Conservation (phyloP, 2,329 filamentous ascomycete genomes). For the Capronia epimyces region DNA sequence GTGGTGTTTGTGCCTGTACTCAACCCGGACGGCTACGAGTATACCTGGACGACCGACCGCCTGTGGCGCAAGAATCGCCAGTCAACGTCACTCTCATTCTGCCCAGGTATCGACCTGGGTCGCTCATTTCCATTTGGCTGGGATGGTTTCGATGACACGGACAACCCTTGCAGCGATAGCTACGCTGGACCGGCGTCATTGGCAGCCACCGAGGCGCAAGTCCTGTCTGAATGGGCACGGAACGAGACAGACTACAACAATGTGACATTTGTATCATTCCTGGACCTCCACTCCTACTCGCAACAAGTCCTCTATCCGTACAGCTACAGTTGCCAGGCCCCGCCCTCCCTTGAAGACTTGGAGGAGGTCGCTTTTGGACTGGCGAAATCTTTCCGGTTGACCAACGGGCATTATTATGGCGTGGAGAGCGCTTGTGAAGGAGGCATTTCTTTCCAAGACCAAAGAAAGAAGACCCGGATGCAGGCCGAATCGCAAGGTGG, state of each 20-base stretch:
- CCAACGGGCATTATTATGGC: constrained; percentile 67
- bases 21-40: constrained; percentile 92
- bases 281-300: constrained; percentile 92
- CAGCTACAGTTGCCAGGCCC: constrained; percentile 73
- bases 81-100: constrained; percentile 73
- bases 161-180: constrained; percentile 84
- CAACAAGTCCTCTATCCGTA: constrained; percentile 94
- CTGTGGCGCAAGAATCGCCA: constrained; percentile 95
- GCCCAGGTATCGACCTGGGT: constrained; percentile 82
- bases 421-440: constrained; percentile 84
- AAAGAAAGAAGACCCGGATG: constrained; percentile 37
- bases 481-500: constrained; percentile 72
- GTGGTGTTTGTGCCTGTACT: constrained; percentile 81
- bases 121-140: constrained; percentile 80
- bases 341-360: constrained; percentile 84
- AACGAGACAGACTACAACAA: constrained; percentile 68
- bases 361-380: constrained; percentile 84
- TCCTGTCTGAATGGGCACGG: constrained; percentile 73
- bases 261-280: constrained; percentile 71
- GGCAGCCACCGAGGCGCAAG: constrained; percentile 70
- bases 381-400: constrained; percentile 80
- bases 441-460: constrained; percentile 46
- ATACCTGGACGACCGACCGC: constrained; percentile 85
- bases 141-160: constrained; percentile 61
- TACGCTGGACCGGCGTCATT: constrained; percentile 81